Evolutionary conservation across 2,329 filamentous ascomycete genomes (phyloP).

Genomic region (Stemphylium beticola): DNA sequence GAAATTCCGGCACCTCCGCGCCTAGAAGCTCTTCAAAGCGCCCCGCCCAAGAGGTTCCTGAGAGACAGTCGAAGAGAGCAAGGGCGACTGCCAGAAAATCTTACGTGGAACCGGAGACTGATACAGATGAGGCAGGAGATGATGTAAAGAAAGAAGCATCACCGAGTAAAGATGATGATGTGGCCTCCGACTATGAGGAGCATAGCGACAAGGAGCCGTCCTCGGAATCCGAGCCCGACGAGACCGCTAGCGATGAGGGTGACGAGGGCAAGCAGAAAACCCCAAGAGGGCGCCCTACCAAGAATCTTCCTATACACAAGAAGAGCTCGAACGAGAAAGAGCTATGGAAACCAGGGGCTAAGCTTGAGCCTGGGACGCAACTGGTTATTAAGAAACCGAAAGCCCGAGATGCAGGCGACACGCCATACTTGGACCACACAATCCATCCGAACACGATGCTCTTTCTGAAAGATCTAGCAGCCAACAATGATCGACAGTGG

Average conservation of each 20-base stretch:
- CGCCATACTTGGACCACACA: conserved; percentile 62
- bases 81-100: conserved; percentile 42
- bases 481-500: conserved; percentile 69
- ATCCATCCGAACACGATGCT: conserved; percentile 69
- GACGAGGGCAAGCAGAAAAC: conserved; percentile 33
- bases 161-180: conserved; percentile 45
- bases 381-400: conserved; percentile 69
- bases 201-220: conserved; percentile 40
- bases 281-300: conserved; percentile 25
- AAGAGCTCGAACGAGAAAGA: conserved; percentile 52
- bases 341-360: conserved; percentile 63
- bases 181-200: conserved; percentile 52
- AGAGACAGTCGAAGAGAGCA: conserved; percentile 45
- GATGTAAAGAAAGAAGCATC: conserved; percentile 18
- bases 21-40: conserved; percentile 45
- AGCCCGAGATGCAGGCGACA: conserved; percentile 64
- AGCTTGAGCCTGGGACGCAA: conserved; percentile 64
- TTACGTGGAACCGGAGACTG: conserved; percentile 43
- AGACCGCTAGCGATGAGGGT: conserved; percentile 38
- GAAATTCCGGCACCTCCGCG: conserved; percentile 21
- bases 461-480: conserved; percentile 64
- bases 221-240: conserved; percentile 43
- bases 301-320: conserved; percentile 28
- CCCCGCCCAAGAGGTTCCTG: conserved; percentile 38
- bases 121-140: conserved; percentile 24